Evolutionary conservation across 2,329 filamentous ascomycete genomes (phyloP).

Genomic region (Diplocarpon mali): DNA sequence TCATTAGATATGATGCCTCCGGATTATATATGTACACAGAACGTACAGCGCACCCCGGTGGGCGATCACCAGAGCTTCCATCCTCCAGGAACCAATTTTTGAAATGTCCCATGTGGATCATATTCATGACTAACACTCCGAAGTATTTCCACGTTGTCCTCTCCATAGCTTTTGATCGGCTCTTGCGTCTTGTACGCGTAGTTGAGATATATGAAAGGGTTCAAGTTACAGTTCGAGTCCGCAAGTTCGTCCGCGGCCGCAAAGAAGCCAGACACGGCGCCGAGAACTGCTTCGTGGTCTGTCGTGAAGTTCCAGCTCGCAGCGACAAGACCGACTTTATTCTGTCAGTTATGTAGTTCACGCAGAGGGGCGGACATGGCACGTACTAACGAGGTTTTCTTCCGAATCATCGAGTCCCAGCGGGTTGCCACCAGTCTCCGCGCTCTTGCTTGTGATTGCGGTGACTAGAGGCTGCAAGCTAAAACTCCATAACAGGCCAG

Average conservation of each 20-base stretch:
- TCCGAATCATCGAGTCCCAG: constrained; percentile 1
- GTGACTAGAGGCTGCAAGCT: constrained; percentile 1
- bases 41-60: too few species aligned
- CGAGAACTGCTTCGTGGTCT: background rate
- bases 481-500: background rate
- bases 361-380: background rate
- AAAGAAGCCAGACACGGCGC: background rate
- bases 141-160: constrained; percentile 29
- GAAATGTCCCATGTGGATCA: constrained; percentile 31
- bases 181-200: constrained; percentile 34
- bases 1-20: too few species aligned
- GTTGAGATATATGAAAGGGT: constrained; percentile 34
- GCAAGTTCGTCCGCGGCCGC: background rate
- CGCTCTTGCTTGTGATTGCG: constrained; percentile 1
- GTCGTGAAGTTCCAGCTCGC: background rate
- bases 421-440: constrained; percentile 1
- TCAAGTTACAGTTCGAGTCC: constrained; percentile 1
- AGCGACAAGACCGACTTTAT: background rate
- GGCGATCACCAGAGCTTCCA: background rate
- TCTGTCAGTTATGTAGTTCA: background rate
- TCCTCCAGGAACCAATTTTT: constrained; percentile 19
- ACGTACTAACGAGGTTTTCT: constrained; percentile 1
- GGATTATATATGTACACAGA: too few species aligned
- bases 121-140: constrained; percentile 27
- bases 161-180: constrained; percentile 32